Evolutionary conservation across 441 rosid species (phyloP).

Genomic region (Euphorbia celastroides): DNA sequence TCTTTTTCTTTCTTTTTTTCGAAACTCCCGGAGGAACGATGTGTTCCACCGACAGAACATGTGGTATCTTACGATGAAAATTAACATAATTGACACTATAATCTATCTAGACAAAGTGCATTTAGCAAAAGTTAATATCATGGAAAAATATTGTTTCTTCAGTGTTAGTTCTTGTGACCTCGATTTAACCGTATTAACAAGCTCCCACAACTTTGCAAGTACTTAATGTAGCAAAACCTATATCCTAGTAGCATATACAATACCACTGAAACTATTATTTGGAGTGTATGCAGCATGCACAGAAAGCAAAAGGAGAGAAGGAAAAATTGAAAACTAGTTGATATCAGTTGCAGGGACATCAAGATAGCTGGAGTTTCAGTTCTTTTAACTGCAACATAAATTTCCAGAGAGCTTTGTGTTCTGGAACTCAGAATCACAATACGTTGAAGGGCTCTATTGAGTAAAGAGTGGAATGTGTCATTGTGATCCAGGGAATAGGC

Average conservation of each 20-base stretch:
- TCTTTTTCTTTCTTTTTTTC: too few relatives aligned
- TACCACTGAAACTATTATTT: too few relatives aligned
- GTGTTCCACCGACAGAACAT: too few relatives aligned
- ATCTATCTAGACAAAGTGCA: background rate
- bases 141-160: background rate
- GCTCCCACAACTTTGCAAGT: background rate
- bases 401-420: background rate
- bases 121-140: background rate
- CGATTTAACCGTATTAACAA: background rate
- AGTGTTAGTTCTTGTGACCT: background rate
- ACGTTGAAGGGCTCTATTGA: background rate
- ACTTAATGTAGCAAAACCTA: background rate
- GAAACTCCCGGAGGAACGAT: too few relatives aligned
- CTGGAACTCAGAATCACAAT: background rate
- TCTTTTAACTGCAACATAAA: background rate
- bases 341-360: background rate
- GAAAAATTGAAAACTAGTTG: background rate
- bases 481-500: too few relatives aligned
- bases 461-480: too few relatives aligned
- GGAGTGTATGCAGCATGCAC: too few relatives aligned
- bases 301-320: background rate
- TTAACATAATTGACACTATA: background rate
- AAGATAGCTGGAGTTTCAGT: background rate
- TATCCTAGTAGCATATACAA: background rate
- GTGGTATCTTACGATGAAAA: background rate